Conservation (phyloP, 306 rosid genomes). For the Quercus bicolor region DNA sequence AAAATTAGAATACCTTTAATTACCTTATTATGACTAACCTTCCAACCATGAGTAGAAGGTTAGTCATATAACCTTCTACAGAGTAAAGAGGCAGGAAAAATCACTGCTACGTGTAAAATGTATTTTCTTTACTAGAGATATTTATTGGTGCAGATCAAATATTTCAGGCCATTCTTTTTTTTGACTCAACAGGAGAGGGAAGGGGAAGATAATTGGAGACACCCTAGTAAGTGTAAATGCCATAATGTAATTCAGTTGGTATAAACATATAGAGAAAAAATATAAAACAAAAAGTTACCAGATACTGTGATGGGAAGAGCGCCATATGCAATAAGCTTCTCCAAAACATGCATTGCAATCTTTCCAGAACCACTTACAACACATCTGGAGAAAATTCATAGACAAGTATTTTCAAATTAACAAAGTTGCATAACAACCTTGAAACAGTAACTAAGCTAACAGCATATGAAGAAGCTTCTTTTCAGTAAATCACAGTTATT, state of each 20-base stretch:
- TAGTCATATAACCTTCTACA: neutral
- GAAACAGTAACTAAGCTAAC: slow-evolving; percentile 15
- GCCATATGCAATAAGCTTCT: slow-evolving; percentile 94
- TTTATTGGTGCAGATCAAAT: neutral
- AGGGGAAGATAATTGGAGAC: neutral
- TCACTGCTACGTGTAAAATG: neutral
- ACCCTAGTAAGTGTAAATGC: neutral
- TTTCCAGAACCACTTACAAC: slow-evolving; percentile 96
- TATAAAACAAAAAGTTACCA: slow-evolving; percentile 40
- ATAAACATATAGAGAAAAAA: neutral
- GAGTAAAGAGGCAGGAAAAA: neutral
- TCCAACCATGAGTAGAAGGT: too few species aligned
- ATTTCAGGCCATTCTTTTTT: neutral
- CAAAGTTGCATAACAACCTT: slow-evolving; percentile 6
- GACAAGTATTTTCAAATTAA: slow-evolving; percentile 22
- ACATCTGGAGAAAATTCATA: slow-evolving; percentile 54
- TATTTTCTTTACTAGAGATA: neutral
- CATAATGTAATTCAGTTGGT: slow-evolving; percentile 27
- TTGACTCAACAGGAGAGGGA: neutral
- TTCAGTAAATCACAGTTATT: neutral
- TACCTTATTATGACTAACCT: neutral
- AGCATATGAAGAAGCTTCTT: neutral
- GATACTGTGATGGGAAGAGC: slow-evolving; percentile 91
- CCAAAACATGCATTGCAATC: slow-evolving; percentile 97
- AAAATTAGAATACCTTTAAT: neutral